Evolutionary conservation across 1,284 basidiomycete genomes (phyloP), one percentile per base, ranked within the genome.

Genomic region (Trametes versicolor): DNA sequence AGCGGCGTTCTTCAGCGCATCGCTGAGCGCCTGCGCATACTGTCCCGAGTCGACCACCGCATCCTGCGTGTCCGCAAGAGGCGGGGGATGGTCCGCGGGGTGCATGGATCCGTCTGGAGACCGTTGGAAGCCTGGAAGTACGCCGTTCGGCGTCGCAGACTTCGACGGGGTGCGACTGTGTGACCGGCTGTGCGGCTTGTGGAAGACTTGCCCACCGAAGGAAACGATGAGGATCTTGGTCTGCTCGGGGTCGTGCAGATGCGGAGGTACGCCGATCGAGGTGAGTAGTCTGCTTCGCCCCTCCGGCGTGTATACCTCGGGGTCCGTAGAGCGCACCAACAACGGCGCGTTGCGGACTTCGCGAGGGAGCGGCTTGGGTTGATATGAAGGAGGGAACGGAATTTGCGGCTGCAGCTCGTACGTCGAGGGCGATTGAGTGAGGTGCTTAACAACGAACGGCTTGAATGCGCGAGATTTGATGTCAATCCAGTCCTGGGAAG

Each of bases 181-280:
- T 1, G 70, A 65, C 8, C 74, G 75, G 62, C 82, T 85, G 17
- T 76, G 76, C 4, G 91, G 91, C 37, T 83, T 83, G 58, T 85
- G 85, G 74, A 93, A 89, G 17, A 88, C 79, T 71, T 93, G 92
- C 0, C 92, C 92, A 5, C 92, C 92, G 72, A 94, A 94, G 1
- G 90, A 93, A 13, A 94, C 90, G 34, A 93, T 79, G 27, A 93
- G 80, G 50, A 94, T 85, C 72, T 85, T 89, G 7, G 85, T 88
- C 39, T 70, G 74, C 6, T 72, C 56, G 0, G 80, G 77, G 63
- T 87, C 81, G 56, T 87, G 85, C 7, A 85, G 75, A n/a, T 84
- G 70, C 4, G 65, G 56, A 0, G 91, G 90, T 0, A 94, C 78
- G 34, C 89, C 90, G 48, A 92, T 82, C 1, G 82, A 82, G 2